Evolutionary conservation across 352 stramenopile species (phyloP).

Genomic region (Phytopythium kandeliae): DNA sequence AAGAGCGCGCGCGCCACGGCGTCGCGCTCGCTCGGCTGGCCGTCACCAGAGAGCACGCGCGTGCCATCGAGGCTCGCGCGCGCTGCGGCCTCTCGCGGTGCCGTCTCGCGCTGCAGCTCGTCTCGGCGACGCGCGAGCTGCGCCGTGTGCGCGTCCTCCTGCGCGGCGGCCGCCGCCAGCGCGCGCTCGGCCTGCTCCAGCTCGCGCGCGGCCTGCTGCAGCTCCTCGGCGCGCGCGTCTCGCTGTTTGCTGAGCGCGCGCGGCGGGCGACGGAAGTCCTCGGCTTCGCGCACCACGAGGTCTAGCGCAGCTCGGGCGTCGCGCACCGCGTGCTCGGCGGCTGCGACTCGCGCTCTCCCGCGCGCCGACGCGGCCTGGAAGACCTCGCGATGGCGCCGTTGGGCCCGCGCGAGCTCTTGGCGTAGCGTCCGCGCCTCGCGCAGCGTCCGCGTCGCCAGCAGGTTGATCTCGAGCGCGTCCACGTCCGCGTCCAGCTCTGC

Average conservation of each 20-base stretch:
- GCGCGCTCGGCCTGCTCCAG: slow-evolving; percentile 13
- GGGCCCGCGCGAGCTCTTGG: background rate
- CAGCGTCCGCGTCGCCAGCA: slow-evolving; percentile 39
- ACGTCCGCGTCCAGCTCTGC: slow-evolving; percentile 17
- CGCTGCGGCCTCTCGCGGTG: background rate
- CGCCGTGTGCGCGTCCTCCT: slow-evolving; percentile 7
- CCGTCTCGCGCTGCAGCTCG: slow-evolving; percentile 9
- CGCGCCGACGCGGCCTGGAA: background rate
- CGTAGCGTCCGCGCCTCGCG: background rate
- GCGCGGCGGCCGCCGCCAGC: slow-evolving; percentile 8
- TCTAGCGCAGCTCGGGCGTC: slow-evolving; percentile 26
- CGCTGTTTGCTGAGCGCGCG: slow-evolving; percentile 37
- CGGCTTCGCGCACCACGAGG: slow-evolving; percentile 31
- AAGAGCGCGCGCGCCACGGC: slow-evolving; percentile 45
- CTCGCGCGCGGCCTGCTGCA: slow-evolving; percentile 21
- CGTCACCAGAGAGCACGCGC: slow-evolving; percentile 20
- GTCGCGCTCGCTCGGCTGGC: slow-evolving; percentile 18
- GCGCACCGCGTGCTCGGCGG: slow-evolving; percentile 18
- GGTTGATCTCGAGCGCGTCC: slow-evolving; percentile 45
- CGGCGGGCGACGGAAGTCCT: slow-evolving; percentile 61
- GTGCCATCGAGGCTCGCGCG: slow-evolving; percentile 9
- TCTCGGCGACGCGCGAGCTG: slow-evolving; percentile 16
- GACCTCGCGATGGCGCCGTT: background rate
- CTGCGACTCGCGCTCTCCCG: background rate
- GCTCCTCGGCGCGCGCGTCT: slow-evolving; percentile 17